phyloP scores from a whole-genome alignment of 2,329 filamentous ascomycete genomes.

The Talaromyces sp. region DNA sequence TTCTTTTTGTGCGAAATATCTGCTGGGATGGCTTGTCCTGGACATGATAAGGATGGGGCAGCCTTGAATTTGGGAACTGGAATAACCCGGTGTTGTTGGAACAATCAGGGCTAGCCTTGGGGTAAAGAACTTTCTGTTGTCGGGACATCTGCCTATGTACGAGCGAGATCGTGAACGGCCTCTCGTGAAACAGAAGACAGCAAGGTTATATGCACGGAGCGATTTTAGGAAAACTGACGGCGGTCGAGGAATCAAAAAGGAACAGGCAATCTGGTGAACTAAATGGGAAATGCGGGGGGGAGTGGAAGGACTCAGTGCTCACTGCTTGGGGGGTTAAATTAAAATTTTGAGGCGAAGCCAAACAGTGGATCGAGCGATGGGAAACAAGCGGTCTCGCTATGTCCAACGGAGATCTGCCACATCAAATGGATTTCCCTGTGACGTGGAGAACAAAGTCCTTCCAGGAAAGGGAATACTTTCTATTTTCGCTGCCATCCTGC shows the following conservation, averaged over 20 bases:
- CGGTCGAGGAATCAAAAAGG: background rate
- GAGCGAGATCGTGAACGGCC: constrained; percentile 12
- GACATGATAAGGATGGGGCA: constrained; percentile 22
- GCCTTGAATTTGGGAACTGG: constrained; percentile 22
- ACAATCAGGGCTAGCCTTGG: constrained; percentile 25
- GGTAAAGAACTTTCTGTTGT: constrained; percentile 29
- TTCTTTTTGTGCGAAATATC: constrained; percentile 38
- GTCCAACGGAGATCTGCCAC: constrained; percentile 8
- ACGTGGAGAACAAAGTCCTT: constrained; percentile 5
- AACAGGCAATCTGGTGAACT: constrained; percentile 1
- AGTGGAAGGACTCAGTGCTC: background rate
- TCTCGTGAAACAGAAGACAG: constrained; percentile 4
- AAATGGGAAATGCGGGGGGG: background rate
- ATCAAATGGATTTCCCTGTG: constrained; percentile 7
- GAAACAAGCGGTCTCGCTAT: background rate
- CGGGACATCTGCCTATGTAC: constrained; percentile 34
- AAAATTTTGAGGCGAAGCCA: background rate
- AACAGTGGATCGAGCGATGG: background rate
- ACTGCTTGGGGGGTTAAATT: constrained; percentile 7
- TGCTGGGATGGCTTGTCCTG: constrained; percentile 33
- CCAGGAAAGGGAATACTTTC: background rate
- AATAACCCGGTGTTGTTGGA: constrained; percentile 12
- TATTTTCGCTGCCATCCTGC: background rate
- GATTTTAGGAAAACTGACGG: constrained; percentile 2
- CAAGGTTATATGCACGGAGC: constrained; percentile 2